Evolutionary conservation across 2,329 filamentous ascomycete species (phyloP), one percentile per base, ranked within the genome.

Genomic region (Bipolaris cookei): DNA sequence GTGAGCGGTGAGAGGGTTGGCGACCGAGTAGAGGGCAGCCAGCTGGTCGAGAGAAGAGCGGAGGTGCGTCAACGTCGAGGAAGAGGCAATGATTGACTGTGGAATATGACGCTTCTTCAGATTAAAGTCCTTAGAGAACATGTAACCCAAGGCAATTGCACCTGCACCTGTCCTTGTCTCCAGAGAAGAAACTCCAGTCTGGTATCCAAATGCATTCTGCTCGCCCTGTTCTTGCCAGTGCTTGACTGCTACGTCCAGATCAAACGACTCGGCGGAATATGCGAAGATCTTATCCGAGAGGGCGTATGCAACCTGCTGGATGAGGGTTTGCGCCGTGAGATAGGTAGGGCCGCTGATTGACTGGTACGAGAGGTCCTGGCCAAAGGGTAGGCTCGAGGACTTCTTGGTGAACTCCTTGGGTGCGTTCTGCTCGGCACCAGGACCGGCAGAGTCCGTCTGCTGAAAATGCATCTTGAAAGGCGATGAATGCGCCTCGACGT

Each of bases 271-370:
- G 25, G 93, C 92, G 2, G 94, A 98, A 82, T 96, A 98, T 54
- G 93, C 90, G 81, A 97, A 99, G 80, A 98, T 88, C 83, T 96
- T 97, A 83, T 98, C 93, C 54, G 94, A 98, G 60, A 99, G 84
- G 63, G 91, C 86, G 80, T 97, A 99, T 59, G 94, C 92, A 64
- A 98, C 90, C 79, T 99, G 95, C 81, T 99, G 95, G 64, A 98
- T 90, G 54, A 99, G 86, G 20, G 92, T 88, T 80, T 99, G 95
- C 28, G 92, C 91, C 38, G 94, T 98, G 60, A 94, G 85, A 79
- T 99, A 99, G 54, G 91, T 95, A 65, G 94, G 91, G 14, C 94
- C 95, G 59, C 85, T 88, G 76, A 98, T 90, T 57, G 81, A 81
- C 52, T 79, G 78, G 58, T 86, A 76, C 32, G 80, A 64, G 55